Base-by-base conservation (phyloP, 139 green algal species). In the Raphidocelis subcapitata region DNA sequence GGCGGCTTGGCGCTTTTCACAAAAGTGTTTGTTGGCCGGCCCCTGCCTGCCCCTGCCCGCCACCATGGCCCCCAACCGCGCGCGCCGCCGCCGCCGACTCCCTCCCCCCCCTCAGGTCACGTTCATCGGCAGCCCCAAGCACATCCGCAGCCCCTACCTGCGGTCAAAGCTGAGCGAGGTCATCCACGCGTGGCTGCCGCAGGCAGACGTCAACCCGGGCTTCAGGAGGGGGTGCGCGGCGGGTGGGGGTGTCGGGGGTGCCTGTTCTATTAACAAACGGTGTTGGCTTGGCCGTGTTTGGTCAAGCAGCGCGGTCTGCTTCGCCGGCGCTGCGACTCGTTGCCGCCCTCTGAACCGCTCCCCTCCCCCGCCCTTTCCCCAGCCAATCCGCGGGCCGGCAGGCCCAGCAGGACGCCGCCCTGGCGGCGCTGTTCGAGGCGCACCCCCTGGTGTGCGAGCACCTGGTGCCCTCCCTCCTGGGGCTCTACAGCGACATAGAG, bases 131-230 rank as follows among this genome's bases (percentile, higher is more conserved):
- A 87, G 67, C 62, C 81, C 82, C 16, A 71, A 69, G 54, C 88
- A 93, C 74, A 72, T 98, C 3, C 85, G 84, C 21, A 97, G 94
- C 73, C 91, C 89, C 5, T 95, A 94, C 81, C 82, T 97, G 56
- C 81, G 95, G 8, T 82, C 80, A 28, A 93, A 93, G 81, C 87
- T 98, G 77, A 83, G 88, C 18, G 92, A 98, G 77, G 88, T 94
- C 31, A 56, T 91, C 56, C 80, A 89, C 64, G 41, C 76, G 35
- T 87, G 78, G 79, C 56, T 89, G 55, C 85, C 85, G 23, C 41
- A 52, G 12, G 49, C 23, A 12, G 3, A 33, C 0, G 3, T 26
- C 3, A 26, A 35, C 62, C 29, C 12, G 33, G 35, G 62, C 62
- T 68, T 61, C n/a, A 20, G 5, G 21, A 69, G 36, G 16, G 5